Evolutionary conservation across 768 basidiomycete species (phyloP).

Genomic region (Exidia glandulosa): DNA sequence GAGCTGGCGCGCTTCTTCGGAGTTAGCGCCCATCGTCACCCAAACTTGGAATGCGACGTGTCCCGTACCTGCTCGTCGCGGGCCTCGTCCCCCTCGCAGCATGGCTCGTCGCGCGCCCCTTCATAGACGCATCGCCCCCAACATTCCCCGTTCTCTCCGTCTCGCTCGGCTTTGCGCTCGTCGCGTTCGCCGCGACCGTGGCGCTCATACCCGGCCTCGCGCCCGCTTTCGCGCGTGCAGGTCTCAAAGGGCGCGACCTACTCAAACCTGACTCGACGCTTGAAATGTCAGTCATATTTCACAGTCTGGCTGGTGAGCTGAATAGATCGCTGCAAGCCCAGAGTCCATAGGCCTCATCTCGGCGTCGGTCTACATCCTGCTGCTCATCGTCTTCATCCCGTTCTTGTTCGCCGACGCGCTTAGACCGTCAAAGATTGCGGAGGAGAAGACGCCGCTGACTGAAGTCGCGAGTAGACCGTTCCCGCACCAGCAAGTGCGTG

Average conservation of each 20-base stretch:
- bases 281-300: constrained; percentile 43
- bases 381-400: constrained; percentile 86
- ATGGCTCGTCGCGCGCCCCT: constrained; percentile 65
- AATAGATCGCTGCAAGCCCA: constrained; percentile 43
- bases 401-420: constrained; percentile 71
- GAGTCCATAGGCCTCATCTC: constrained; percentile 90
- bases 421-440: constrained; percentile 24
- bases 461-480: constrained; percentile 59
- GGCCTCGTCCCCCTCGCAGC: constrained; percentile 54
- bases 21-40: too few relatives aligned
- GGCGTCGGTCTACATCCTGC: constrained; percentile 77
- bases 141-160: constrained; percentile 59
- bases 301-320: neutral
- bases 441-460: constrained; percentile 17
- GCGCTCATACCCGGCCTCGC: constrained; percentile 78
- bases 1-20: neutral
- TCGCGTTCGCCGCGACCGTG: constrained; percentile 68
- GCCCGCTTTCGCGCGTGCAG: constrained; percentile 66
- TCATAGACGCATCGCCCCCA: constrained; percentile 56
- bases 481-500: constrained; percentile 56
- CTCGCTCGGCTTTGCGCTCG: constrained; percentile 71
- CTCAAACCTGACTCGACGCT: constrained; percentile 62
- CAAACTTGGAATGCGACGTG: neutral
- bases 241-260: constrained; percentile 77
- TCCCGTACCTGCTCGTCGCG: constrained; percentile 37